Conservation (phyloP, 2,329 filamentous ascomycete genomes). For the Aspergillus luchuensis region DNA sequence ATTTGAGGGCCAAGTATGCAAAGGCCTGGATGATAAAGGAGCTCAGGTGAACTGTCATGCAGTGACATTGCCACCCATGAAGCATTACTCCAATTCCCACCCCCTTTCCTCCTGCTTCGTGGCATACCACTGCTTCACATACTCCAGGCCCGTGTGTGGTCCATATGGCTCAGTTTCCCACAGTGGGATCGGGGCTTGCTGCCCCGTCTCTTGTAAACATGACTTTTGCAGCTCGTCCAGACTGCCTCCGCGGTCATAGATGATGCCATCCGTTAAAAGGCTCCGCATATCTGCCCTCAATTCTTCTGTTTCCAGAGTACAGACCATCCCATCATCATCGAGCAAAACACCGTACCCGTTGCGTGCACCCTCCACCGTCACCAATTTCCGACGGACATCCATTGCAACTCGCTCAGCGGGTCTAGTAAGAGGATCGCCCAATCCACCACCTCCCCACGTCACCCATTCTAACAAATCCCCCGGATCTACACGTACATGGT, state of each 20-base stretch:
- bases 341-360: conserved; percentile 52
- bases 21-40: no score
- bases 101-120: conserved; percentile 17
- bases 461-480: conserved; percentile 54
- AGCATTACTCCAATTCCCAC: conserved; percentile 13
- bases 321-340: conserved; percentile 39
- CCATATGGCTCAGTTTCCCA: conserved; percentile 51
- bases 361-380: conserved; percentile 46
- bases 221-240: conserved; percentile 41
- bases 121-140: conserved; percentile 49
- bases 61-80: not conserved
- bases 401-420: conserved; percentile 48
- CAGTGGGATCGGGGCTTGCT: conserved; percentile 42
- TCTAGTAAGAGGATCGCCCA: conserved; percentile 51
- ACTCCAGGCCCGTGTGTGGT: conserved; percentile 47
- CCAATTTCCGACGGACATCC: conserved; percentile 50
- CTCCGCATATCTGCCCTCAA: conserved; percentile 38
- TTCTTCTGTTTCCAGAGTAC: conserved; percentile 37
- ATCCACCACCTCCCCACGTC: conserved; percentile 54
- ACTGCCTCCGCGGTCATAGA: conserved; percentile 49
- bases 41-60: no score
- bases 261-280: conserved; percentile 5
- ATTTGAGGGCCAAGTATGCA: no score
- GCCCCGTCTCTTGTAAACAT: conserved; percentile 47
- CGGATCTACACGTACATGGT: conserved; percentile 49